phyloP scores from a whole-genome alignment of 306 rosid species.

The Lathyrus tuberosus region DNA sequence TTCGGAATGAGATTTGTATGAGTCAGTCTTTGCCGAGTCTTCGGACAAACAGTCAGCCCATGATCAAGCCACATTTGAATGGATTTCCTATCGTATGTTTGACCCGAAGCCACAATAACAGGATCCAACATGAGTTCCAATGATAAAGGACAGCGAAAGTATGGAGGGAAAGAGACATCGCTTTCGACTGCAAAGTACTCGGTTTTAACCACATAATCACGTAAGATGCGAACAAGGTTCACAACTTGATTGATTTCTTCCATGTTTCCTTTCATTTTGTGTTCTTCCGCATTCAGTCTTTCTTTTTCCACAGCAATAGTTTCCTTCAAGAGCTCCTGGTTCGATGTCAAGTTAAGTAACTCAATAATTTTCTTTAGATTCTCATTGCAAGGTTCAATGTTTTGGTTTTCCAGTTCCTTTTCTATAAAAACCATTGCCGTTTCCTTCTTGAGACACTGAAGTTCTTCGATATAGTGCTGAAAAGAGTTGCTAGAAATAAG shows the following conservation, averaged over 20 bases:
- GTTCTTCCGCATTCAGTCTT: conserved; percentile 57
- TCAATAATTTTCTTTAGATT: conserved; percentile 62
- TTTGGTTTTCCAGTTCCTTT: conserved; percentile 69
- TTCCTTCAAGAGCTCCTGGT: conserved; percentile 82
- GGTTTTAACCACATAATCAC: conserved; percentile 64
- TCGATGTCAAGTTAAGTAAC: conserved; percentile 64
- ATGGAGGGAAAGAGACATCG: conserved; percentile 70
- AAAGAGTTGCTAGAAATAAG: conserved; percentile 46
- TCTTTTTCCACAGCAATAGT: conserved; percentile 85
- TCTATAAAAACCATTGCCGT: conserved; percentile 63
- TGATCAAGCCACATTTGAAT: conserved; percentile 89
- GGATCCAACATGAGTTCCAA: conserved; percentile 92
- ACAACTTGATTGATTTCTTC: conserved; percentile 63
- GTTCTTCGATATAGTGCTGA: conserved; percentile 79
- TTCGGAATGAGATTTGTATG: conserved; percentile 81
- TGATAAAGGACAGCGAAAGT: conserved; percentile 89
- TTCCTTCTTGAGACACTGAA: conserved; percentile 79
- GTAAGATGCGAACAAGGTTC: conserved; percentile 64
- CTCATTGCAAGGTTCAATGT: conserved; percentile 51
- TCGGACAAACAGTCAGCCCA: conserved; percentile 85
- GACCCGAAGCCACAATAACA: conserved; percentile 95
- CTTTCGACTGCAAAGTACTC: conserved; percentile 51
- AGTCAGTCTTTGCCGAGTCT: conserved; percentile 69
- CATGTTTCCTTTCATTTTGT: conserved; percentile 54
- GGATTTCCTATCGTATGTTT: conserved; percentile 82